Evolutionary conservation across 768 basidiomycete species (phyloP).

Genomic region (Collybia sp.): DNA sequence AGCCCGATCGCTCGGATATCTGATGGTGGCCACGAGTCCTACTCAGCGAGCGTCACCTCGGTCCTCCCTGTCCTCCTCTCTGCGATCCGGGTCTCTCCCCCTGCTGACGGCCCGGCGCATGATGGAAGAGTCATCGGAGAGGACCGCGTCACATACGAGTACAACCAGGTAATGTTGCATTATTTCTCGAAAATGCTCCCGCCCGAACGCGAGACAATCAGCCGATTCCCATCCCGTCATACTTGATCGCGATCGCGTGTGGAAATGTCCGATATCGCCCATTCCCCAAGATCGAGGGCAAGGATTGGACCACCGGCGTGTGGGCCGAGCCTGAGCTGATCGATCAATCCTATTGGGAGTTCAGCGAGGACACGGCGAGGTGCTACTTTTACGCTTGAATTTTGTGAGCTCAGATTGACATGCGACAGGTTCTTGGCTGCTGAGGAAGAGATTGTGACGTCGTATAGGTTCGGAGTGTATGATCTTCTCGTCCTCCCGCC

Average conservation of each 20-base stretch:
- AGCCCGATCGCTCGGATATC: not conserved
- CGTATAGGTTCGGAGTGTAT: slow-evolving; percentile 85
- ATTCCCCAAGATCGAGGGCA: slow-evolving; percentile 56
- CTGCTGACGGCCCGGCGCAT: slow-evolving; percentile 63
- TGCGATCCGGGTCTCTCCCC: slow-evolving; percentile 75
- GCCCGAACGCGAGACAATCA: slow-evolving; percentile 21
- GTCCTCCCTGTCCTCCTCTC: slow-evolving; percentile 86
- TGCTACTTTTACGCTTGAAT: slow-evolving; percentile 18
- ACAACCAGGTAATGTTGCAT: slow-evolving; percentile 55
- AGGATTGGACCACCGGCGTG: slow-evolving; percentile 76
- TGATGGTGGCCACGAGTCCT: slow-evolving; percentile 48
- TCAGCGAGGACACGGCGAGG: slow-evolving; percentile 80
- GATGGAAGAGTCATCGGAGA: slow-evolving; percentile 71
- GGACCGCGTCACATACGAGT: slow-evolving; percentile 70
- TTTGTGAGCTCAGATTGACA: slow-evolving; percentile 2
- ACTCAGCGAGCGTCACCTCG: slow-evolving; percentile 72
- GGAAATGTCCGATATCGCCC: slow-evolving; percentile 76
- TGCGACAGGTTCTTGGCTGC: slow-evolving; percentile 63
- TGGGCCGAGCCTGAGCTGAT: slow-evolving; percentile 90
- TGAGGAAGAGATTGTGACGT: slow-evolving; percentile 69
- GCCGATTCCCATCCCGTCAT: slow-evolving; percentile 84
- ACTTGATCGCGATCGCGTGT: slow-evolving; percentile 87
- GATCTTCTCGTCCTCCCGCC: slow-evolving; percentile 87
- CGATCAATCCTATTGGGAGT: slow-evolving; percentile 80
- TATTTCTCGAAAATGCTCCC: not conserved